Conservation (phyloP, 352 stramenopile species). For the Globisporangium splendens region DNA sequence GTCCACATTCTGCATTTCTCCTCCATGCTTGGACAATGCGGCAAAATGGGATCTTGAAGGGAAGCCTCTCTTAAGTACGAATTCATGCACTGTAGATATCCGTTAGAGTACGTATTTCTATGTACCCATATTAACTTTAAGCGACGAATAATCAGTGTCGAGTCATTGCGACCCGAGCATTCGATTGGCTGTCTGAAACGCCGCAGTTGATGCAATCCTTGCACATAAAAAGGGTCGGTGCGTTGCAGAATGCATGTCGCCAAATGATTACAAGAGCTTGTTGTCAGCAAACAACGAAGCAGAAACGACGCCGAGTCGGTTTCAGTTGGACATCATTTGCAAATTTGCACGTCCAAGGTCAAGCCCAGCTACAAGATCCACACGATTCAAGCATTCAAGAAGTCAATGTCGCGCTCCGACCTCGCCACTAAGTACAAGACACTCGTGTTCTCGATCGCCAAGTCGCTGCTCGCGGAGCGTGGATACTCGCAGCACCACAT, state of each 20-base stretch:
- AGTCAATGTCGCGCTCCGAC: slow-evolving; percentile 8
- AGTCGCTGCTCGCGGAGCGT: slow-evolving; percentile 30
- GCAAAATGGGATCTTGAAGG: too few species aligned
- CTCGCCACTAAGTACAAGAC: slow-evolving; percentile 24
- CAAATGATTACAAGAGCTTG: not conserved
- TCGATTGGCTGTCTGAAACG: slow-evolving; percentile 1
- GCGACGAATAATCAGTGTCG: too few species aligned
- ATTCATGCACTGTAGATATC: too few species aligned
- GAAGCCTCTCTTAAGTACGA: too few species aligned
- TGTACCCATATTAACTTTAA: too few species aligned
- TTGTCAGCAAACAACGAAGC: not conserved
- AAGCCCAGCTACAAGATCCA: too few species aligned
- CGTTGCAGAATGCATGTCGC: too few species aligned
- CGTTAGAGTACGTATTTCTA: too few species aligned
- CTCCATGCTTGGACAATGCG: not conserved
- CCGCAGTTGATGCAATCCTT: not conserved
- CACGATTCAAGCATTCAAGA: too few species aligned
- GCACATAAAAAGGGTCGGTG: too few species aligned
- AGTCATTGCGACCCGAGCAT: not conserved
- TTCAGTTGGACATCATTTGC: slow-evolving; percentile 1
- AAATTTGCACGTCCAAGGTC: not conserved
- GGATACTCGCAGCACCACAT: slow-evolving; percentile 38
- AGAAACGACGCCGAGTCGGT: not conserved
- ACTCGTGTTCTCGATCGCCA: slow-evolving; percentile 24
- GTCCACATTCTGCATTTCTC: not conserved